A percentile compares a stretch with the other conserved stretches of the same genome.
phyloP scores from a whole-genome alignment of 192 early-diverging fungal genomes.

The Lunasporangiospora selenospora region DNA sequence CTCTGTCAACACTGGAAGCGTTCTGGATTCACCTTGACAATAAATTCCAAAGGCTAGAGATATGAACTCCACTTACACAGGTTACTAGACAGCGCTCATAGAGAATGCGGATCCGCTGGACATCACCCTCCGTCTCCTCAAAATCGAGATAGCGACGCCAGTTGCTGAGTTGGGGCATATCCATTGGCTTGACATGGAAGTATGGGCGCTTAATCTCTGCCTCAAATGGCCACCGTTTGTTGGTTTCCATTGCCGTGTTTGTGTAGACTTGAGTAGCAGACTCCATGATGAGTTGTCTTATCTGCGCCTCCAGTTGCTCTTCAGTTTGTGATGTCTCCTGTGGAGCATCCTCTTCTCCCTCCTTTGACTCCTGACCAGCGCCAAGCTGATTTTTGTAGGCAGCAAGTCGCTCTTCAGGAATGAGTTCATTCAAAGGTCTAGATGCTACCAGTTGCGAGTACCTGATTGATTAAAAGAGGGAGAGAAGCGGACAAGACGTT shows the following conservation, averaged over 20 bases:
- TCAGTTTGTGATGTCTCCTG: slow-evolving; percentile 45
- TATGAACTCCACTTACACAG: slow-evolving; percentile 61
- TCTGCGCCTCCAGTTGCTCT: slow-evolving; percentile 60
- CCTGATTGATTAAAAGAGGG: slow-evolving; percentile 27
- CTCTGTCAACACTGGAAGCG: too few species aligned
- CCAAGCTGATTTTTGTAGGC: slow-evolving; percentile 46
- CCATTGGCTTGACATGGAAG: slow-evolving; percentile 82
- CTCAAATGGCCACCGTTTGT: slow-evolving; percentile 81
- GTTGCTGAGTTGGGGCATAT: slow-evolving; percentile 69
- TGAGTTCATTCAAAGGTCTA: slow-evolving; percentile 60
- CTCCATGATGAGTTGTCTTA: slow-evolving; percentile 65
- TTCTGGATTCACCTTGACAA: too few species aligned
- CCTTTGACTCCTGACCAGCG: neutral
- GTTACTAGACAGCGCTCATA: slow-evolving; percentile 80
- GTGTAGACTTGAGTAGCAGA: slow-evolving; percentile 64
- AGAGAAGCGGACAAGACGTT: neutral
- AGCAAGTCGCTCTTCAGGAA: slow-evolving; percentile 55
- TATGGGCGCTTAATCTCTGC: slow-evolving; percentile 80
- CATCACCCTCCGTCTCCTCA: slow-evolving; percentile 67
- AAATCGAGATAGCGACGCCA: slow-evolving; percentile 80
- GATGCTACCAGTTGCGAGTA: slow-evolving; percentile 61
- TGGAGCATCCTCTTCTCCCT: slow-evolving; percentile 13
- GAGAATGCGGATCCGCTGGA: slow-evolving; percentile 61
- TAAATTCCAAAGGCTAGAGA: too few species aligned
- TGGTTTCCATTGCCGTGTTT: slow-evolving; percentile 69